Evolutionary conservation across 139 green algal species (phyloP).

Genomic region (Chlamydomonas sp.): DNA sequence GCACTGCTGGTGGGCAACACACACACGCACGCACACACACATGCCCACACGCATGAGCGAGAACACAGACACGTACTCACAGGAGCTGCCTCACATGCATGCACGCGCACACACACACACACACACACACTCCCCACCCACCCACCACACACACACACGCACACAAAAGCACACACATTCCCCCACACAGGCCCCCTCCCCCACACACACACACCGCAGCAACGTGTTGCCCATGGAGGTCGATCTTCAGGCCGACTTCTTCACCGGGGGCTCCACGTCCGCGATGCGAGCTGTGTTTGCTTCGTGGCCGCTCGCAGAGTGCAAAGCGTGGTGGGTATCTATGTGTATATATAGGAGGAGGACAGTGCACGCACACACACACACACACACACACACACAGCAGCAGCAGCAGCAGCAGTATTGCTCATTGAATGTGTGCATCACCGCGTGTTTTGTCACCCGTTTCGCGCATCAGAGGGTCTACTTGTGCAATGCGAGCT

Average conservation of each 20-base stretch:
- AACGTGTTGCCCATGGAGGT: conserved; percentile 70
- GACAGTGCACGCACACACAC: no score
- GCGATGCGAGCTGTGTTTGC: conserved; percentile 59
- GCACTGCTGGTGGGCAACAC: background rate
- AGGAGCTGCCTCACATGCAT: background rate
- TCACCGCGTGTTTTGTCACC: no score
- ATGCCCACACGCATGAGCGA: background rate
- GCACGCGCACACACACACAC: background rate
- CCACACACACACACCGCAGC: conserved; percentile 31
- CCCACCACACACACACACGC: background rate
- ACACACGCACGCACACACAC: background rate
- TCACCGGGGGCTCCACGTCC: conserved; percentile 45
- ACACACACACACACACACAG: no score
- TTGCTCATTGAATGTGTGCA: no score
- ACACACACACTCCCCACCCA: background rate
- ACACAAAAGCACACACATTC: background rate
- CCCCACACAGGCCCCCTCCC: background rate
- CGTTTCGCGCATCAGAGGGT: conserved; percentile 48
- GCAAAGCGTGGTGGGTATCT: conserved; percentile 55
- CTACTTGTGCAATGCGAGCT: conserved; percentile 40
- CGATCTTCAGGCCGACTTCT: conserved; percentile 61
- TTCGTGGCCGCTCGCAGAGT: conserved; percentile 63
- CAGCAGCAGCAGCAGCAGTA: no score
- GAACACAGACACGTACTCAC: background rate
- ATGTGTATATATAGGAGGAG: no score